phyloP scores from a whole-genome alignment of 176 grass and related monocot species.

The Ananas comosus region DNA sequence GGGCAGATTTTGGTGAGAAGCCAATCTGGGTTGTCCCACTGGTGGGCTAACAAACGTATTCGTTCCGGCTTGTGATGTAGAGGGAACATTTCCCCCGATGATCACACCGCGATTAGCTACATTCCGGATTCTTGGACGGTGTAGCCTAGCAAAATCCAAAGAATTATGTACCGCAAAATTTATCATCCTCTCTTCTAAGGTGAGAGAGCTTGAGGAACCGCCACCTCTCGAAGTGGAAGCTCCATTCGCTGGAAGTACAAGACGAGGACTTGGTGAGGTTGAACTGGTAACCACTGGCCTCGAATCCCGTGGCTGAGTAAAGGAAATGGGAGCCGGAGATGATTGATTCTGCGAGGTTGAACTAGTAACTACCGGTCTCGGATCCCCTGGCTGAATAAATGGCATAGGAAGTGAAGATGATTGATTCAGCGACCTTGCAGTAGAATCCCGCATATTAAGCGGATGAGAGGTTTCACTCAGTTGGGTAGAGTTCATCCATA shows the following conservation, averaged over 20 bases:
- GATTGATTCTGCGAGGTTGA: conserved; percentile 30
- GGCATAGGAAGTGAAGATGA: conserved; percentile 24
- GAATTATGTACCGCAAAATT: conserved; percentile 27
- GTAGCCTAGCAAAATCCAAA: conserved; percentile 30
- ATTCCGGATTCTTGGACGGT: conserved; percentile 41
- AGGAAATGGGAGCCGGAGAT: conserved; percentile 25
- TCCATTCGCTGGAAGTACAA: conserved; percentile 31
- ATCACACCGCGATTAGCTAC: conserved; percentile 18
- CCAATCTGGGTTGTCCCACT: conserved; percentile 22
- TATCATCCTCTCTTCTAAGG: conserved; percentile 25
- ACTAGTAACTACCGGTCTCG: conserved; percentile 31
- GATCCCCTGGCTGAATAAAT: conserved; percentile 42
- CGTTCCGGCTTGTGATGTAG: conserved; percentile 30
- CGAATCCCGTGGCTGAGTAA: conserved; percentile 38
- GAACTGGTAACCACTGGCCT: conserved; percentile 29
- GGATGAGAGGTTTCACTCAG: conserved; percentile 20
- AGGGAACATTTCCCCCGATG: conserved; percentile 35
- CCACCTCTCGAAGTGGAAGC: conserved; percentile 36
- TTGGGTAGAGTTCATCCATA: conserved; percentile 38
- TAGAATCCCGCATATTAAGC: conserved; percentile 32
- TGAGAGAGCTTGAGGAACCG: conserved; percentile 13
- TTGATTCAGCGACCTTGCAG: conserved; percentile 29
- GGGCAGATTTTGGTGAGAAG: conserved; percentile 30
- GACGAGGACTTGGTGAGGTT: conserved; percentile 39
- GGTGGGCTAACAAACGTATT: conserved; percentile 32